Percentiles rank a stretch among this genome's conserved stretches.
These are phyloP conservation scores for Mortierella polycephala DNA, from an alignment of 371 early-diverging fungal species.

Conservation along the genomic window DNA sequence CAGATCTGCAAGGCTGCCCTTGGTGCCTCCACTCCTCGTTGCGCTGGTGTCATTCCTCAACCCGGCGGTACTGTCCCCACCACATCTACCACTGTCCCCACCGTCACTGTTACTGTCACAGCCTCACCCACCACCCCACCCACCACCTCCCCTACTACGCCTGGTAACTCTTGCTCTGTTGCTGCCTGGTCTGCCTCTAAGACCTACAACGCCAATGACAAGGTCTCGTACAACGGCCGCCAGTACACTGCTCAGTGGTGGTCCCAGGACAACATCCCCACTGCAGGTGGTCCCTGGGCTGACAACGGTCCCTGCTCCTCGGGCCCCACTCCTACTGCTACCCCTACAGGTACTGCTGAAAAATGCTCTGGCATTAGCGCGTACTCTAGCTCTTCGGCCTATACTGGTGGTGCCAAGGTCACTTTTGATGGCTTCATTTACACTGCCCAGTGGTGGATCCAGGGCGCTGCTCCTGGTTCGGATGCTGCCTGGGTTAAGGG, in stretches of 20 bases:
- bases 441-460: constrained; percentile 58
- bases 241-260: constrained; percentile 55
- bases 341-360: constrained; percentile 12
- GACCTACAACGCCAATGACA: constrained; percentile 53
- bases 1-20: constrained; percentile 56
- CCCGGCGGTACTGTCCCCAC: constrained; percentile 26
- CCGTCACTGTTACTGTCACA: constrained; percentile 10
- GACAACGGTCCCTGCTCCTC: constrained; percentile 43
- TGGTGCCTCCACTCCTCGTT: constrained; percentile 46
- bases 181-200: constrained; percentile 54
- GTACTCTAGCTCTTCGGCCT: constrained; percentile 49
- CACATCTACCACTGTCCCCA: constrained; percentile 12
- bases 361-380: constrained; percentile 36
- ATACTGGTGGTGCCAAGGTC: constrained; percentile 59
- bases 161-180: constrained; percentile 17
- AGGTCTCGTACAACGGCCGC: constrained; percentile 60
- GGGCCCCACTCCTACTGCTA: constrained; percentile 14
- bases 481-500: constrained; percentile 45
- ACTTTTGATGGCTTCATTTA: constrained; percentile 57
- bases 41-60: constrained; percentile 51
- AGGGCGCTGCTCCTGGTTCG: constrained; percentile 51
- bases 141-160: constrained; percentile 24
- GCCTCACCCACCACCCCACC: constrained; percentile 12
- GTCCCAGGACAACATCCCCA: constrained; percentile 55
- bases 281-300: constrained; percentile 45